These are phyloP conservation scores for Tephrocybe sp. DNA, from an alignment of 768 basidiomycete species.

Conservation along the genomic window DNA sequence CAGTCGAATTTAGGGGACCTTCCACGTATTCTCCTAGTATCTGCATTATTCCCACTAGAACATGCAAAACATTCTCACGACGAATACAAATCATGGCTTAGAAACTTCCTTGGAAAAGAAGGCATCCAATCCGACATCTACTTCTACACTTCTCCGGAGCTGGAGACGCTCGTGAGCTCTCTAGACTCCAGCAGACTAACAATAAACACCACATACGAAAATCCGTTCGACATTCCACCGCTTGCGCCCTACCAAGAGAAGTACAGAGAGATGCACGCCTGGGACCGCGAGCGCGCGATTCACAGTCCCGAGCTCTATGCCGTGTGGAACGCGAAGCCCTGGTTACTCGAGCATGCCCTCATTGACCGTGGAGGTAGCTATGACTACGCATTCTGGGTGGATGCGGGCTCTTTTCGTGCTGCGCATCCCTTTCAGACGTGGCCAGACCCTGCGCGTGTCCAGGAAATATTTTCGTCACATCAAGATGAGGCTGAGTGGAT, in stretches of 20 bases:
- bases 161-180: conserved; percentile 29
- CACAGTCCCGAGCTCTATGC: conserved; percentile 53
- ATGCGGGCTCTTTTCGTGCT: conserved; percentile 50
- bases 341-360: conserved; percentile 39
- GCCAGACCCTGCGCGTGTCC: conserved; percentile 42
- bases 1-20: too few species aligned
- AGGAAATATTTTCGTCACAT: conserved; percentile 29
- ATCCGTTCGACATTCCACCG: conserved; percentile 48
- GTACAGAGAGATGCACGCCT: conserved; percentile 40
- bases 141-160: conserved; percentile 45
- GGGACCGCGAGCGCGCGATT: conserved; percentile 39
- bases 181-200: conserved; percentile 3
- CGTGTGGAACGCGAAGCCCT: conserved; percentile 55
- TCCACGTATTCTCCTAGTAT: conserved; percentile 44
- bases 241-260: conserved; percentile 26
- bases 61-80: conserved; percentile 46
- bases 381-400: conserved; percentile 57
- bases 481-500: not conserved
- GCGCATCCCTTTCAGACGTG: conserved; percentile 42
- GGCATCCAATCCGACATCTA: conserved; percentile 41
- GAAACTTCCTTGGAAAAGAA: conserved; percentile 39
- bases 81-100: conserved; percentile 46
- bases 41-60: conserved; percentile 50
- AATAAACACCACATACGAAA: conserved; percentile 27
- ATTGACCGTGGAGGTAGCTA: conserved; percentile 26